Evolutionary conservation across 495 filamentous ascomycete species (phyloP).

Genomic region (Daldinia decipiens): DNA sequence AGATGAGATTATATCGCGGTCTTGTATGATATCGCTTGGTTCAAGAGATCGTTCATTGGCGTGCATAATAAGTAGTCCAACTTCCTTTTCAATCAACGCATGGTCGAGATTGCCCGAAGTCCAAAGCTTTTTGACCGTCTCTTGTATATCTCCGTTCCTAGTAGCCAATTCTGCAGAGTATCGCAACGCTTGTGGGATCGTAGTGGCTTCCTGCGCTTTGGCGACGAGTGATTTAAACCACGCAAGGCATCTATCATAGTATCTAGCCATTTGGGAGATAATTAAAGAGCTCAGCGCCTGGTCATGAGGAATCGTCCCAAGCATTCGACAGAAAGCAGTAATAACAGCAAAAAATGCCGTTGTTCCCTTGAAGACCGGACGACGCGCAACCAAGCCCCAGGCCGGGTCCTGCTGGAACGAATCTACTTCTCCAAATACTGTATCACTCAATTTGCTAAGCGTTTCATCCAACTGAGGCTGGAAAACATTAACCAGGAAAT

Average conservation of each 20-base stretch:
- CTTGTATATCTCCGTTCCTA: conserved; percentile 72
- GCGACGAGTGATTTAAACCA: conserved; percentile 84
- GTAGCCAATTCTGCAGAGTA: conserved; percentile 75
- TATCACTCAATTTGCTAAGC: conserved; percentile 84
- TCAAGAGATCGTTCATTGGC: conserved; percentile 73
- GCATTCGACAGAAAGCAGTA: conserved; percentile 90
- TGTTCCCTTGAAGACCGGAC: conserved; percentile 94
- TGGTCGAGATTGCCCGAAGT: conserved; percentile 56
- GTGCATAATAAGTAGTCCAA: conserved; percentile 68
- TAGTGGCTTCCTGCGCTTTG: conserved; percentile 60
- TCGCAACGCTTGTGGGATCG: conserved; percentile 63
- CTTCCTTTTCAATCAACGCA: conserved; percentile 70
- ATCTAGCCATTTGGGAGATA: conserved; percentile 87
- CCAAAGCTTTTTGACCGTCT: conserved; percentile 72
- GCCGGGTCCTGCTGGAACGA: conserved; percentile 88
- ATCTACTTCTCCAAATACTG: conserved; percentile 82
- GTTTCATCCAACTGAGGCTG: conserved; percentile 97
- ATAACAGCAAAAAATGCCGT: conserved; percentile 87
- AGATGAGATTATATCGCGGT: conserved; percentile 83
- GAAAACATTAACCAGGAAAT: conserved; percentile 98
- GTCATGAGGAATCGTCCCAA: conserved; percentile 95
- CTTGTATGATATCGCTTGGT: conserved; percentile 83
- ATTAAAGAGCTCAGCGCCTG: conserved; percentile 93
- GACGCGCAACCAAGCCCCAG: conserved; percentile 78
- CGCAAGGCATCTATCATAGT: conserved; percentile 87